A percentile compares a stretch with the other conserved stretches of the same genome.
Evolutionary conservation across 345 rosid genomes (phyloP).

Genomic region (Acer campestre): DNA sequence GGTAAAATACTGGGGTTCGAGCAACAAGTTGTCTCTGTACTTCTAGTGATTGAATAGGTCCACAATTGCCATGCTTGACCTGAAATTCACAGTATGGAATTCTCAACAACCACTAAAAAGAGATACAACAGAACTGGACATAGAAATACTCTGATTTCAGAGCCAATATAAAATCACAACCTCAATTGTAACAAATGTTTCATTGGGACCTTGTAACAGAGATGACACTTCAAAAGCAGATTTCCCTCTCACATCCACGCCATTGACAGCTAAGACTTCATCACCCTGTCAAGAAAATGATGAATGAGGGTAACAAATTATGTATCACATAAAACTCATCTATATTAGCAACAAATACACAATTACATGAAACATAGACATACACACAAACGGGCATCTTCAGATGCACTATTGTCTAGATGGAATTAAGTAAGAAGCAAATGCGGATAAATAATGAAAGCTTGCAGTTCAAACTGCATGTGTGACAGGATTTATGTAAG

Average conservation of each 20-base stretch:
- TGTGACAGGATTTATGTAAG: neutral
- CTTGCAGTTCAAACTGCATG: neutral
- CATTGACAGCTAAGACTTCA: constrained; percentile 81
- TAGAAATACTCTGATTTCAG: neutral
- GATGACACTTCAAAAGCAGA: constrained; percentile 94
- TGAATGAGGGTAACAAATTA: neutral
- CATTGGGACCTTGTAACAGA: constrained; percentile 89
- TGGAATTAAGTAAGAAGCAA: neutral
- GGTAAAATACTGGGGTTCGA: constrained; percentile 79
- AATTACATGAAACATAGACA: neutral
- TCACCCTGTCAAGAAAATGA: constrained; percentile 62
- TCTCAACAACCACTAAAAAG: neutral
- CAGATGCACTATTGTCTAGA: too few species aligned
- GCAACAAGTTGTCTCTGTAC: constrained; percentile 89
- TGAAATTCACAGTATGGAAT: constrained; percentile 29
- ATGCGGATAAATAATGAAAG: neutral
- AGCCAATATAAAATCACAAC: constrained; percentile 36
- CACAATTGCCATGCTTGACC: constrained; percentile 94
- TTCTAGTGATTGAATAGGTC: constrained; percentile 63
- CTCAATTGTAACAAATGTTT: constrained; percentile 82
- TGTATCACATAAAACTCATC: constrained; percentile 2
- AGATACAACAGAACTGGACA: neutral
- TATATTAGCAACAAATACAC: neutral
- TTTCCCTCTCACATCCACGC: constrained; percentile 78
- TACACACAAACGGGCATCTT: neutral